Conservation (phyloP, 768 basidiomycete genomes). For the Leccinum variicolor region DNA sequence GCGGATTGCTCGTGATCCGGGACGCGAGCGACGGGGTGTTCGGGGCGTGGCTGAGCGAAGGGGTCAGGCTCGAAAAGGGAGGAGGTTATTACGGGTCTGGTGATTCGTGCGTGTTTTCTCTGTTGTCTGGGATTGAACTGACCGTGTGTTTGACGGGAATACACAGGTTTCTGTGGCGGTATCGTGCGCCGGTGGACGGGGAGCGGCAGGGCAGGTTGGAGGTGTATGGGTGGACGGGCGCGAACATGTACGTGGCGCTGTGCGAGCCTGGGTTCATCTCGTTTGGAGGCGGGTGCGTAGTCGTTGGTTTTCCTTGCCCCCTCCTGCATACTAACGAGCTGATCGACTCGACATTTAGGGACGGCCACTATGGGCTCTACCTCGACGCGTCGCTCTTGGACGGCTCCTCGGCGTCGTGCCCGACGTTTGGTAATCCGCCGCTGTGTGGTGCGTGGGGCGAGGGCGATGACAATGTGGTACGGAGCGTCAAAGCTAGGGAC, state of each 20-base stretch:
- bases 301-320: background rate
- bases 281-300: conserved; percentile 86
- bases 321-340: background rate
- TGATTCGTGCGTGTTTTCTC: conserved; percentile 58
- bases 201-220: conserved; percentile 38
- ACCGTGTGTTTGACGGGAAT: background rate
- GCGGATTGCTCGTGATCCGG: conserved; percentile 60
- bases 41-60: conserved; percentile 83
- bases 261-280: conserved; percentile 80
- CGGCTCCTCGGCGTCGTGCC: conserved; percentile 81
- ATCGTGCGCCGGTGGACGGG: conserved; percentile 29
- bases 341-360: conserved; percentile 32
- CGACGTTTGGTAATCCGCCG: conserved; percentile 85
- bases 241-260: conserved; percentile 85
- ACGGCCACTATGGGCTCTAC: conserved; percentile 86
- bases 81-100: conserved; percentile 83
- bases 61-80: conserved; percentile 48
- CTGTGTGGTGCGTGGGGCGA: conserved; percentile 46
- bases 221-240: conserved; percentile 81
- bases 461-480: background rate
- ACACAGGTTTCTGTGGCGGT: conserved; percentile 19
- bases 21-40: conserved; percentile 67
- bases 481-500: conserved; percentile 35
- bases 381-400: conserved; percentile 77
- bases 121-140: too few relatives aligned